These are phyloP conservation scores for Opeltia flavorubescens DNA, from an alignment of 495 filamentous ascomycete genomes.

Conservation along the genomic window DNA sequence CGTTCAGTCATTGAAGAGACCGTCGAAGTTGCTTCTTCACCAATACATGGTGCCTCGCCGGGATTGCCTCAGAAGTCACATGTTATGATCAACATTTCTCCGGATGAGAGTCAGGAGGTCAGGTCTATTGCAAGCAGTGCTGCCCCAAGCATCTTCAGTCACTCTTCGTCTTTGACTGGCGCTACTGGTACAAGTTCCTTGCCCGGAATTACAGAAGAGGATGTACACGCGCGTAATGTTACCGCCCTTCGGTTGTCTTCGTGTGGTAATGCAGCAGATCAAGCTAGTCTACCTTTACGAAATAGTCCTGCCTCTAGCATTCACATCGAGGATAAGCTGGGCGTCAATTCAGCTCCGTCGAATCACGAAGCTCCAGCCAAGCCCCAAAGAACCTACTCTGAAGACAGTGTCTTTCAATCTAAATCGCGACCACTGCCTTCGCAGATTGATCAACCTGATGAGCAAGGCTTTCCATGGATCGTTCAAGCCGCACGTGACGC, in stretches of 20 bases:
- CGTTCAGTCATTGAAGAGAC: not conserved
- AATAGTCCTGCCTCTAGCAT: not conserved
- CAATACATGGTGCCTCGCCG: not conserved
- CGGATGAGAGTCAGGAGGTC: not conserved
- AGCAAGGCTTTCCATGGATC: constrained; percentile 7
- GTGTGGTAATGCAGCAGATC: not conserved
- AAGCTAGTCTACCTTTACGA: not conserved
- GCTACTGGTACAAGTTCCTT: not conserved
- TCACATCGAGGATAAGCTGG: not conserved
- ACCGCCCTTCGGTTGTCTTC: not conserved
- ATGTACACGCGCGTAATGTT: not conserved
- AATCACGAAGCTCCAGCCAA: not conserved
- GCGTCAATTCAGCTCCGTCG: not conserved
- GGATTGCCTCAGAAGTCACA: not conserved
- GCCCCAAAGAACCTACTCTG: not conserved
- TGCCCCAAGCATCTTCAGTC: constrained; percentile 6
- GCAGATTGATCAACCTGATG: constrained; percentile 1
- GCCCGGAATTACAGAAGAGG: not conserved
- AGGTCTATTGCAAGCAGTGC: not conserved
- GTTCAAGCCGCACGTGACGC: constrained; percentile 10
- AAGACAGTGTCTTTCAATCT: not conserved
- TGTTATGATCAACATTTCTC: not conserved
- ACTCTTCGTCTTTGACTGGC: constrained; percentile 1
- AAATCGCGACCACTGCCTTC: not conserved
- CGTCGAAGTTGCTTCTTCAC: not conserved